These are phyloP conservation scores for Picocystis sp. DNA, from an alignment of 163 green algal genomes.

Conservation along the genomic window DNA sequence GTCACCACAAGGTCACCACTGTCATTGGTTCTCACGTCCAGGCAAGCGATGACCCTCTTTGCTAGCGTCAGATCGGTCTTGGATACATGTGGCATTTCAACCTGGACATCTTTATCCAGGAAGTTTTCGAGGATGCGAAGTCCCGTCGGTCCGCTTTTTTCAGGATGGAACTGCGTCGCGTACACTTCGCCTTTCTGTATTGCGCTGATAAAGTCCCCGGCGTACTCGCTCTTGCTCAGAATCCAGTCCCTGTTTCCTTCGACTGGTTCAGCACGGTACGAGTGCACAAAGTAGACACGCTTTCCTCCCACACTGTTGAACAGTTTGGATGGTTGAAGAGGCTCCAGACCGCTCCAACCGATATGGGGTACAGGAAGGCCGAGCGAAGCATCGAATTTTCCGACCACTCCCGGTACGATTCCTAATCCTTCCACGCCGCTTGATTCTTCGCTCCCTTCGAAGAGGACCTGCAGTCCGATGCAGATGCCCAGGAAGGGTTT, in stretches of 20 bases:
- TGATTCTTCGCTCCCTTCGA: constrained; percentile 84
- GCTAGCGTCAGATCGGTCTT: constrained; percentile 5
- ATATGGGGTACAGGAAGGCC: constrained; percentile 92
- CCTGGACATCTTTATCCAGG: constrained; percentile 3
- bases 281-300: constrained; percentile 97
- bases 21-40: constrained; percentile 94
- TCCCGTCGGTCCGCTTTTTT: constrained; percentile 70
- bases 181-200: constrained; percentile 53
- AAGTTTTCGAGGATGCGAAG: constrained; percentile 15
- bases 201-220: constrained; percentile 63
- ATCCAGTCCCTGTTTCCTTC: constrained; percentile 74
- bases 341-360: constrained; percentile 65
- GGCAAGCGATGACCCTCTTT: constrained; percentile 87
- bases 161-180: constrained; percentile 89
- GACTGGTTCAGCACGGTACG: constrained; percentile 42
- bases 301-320: constrained; percentile 41
- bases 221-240: constrained; percentile 75
- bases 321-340: constrained; percentile 20
- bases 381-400: constrained; percentile 33
- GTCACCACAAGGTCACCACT: constrained; percentile 82
- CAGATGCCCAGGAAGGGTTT: constrained; percentile 91
- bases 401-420: constrained; percentile 57
- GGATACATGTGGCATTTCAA: background rate
- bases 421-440: constrained; percentile 80
- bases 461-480: constrained; percentile 90